Base-by-base conservation (phyloP, 2,329 filamentous ascomycete species). In the Aspergillus sp. region DNA sequence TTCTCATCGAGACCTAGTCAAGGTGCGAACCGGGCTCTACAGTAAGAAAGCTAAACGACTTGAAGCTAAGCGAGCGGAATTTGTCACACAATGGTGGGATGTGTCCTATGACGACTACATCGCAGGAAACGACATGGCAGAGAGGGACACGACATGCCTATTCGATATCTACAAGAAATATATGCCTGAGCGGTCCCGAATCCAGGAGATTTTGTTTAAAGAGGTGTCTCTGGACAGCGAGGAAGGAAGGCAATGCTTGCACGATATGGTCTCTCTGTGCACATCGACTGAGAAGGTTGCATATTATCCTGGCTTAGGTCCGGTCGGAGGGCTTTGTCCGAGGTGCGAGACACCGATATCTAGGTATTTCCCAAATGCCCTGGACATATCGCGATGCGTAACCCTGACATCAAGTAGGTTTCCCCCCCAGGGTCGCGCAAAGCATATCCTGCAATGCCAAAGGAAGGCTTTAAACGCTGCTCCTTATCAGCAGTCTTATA, bases 131-230 rank as follows among this genome's bases (percentile, higher is more conserved):
- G 40, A 59, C 3, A 60, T 63, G n/a, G 21, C 49, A 1, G 49
- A 64, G 40, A 47, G 48, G 3, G 53, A 65, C 34, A 52, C 13
- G 29, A 64, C 49, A 21, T 17, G 38, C 23, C 42, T 64, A 13
- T 60, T 63, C 7, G 14, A 61, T 4, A 60, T 64, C n/a, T 62
- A 54, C 21, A 54, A 44, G 32, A 62, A 61, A 48, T 62, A 62
- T 49, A 45, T 60, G 14, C 57, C 48, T 36, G 47, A 57, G 47
- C 40, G 56, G 38, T 45, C 47, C 13, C 44, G 45, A 1, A 38
- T 65, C 1, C 34, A 45, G 2, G 40, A 60, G 19, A 52, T 46
- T 11, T 29, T 62, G 6, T 65, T 64, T 5, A 56, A 49, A 36
- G 32, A 63, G 21, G 31, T 40, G 40, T 21, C 48, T n/a, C 41